Conservation (phyloP, 2,329 filamentous ascomycete species). For the Xylariaceae sp. region DNA sequence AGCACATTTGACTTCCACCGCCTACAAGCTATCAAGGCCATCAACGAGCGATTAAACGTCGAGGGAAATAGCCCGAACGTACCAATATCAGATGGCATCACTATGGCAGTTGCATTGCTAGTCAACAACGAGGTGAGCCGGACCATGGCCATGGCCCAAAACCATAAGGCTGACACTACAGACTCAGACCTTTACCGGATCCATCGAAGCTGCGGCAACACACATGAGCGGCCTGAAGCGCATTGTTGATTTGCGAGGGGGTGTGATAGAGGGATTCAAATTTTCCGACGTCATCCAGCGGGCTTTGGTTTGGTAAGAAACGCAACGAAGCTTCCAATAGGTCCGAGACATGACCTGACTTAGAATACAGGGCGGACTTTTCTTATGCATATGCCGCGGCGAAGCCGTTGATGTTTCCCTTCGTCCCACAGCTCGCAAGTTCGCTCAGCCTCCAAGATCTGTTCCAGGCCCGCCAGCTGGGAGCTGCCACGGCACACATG, state of each 20-base stretch:
- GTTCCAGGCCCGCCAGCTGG: constrained; percentile 24
- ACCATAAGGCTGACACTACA: no score
- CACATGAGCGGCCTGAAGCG: constrained; percentile 30
- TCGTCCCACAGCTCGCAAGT: constrained; percentile 27
- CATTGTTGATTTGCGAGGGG: constrained; percentile 30
- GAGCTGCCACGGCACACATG: constrained; percentile 16
- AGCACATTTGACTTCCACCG: constrained; percentile 32
- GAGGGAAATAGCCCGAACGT: constrained; percentile 27
- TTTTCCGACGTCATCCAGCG: constrained; percentile 29
- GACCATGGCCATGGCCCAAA: background rate
- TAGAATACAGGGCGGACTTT: constrained; percentile 28
- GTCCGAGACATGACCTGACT: constrained; percentile 13
- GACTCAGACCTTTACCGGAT: constrained; percentile 30
- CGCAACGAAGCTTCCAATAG: background rate
- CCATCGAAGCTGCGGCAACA: constrained; percentile 26
- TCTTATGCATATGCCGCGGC: constrained; percentile 29
- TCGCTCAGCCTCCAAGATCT: constrained; percentile 25
- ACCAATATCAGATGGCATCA: constrained; percentile 30
- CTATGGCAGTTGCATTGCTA: constrained; percentile 30
- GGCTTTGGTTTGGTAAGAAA: constrained; percentile 28
- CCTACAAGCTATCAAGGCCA: constrained; percentile 29
- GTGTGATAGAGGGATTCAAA: constrained; percentile 28
- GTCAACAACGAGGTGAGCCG: constrained; percentile 29
- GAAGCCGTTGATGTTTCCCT: constrained; percentile 27
- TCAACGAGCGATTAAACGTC: constrained; percentile 30